A percentile compares a stretch with the other conserved stretches of the same genome.
Conservation (phyloP, 176 grass and related monocot genomes). For the sorghum (Sorghum bicolor) region Sorghum_bicolor_NCBIv3 NC_012870.2:80214501-80215000, state of each 20-base stretch:
- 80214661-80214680: not conserved
- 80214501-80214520: too few relatives aligned
- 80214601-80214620: not conserved
- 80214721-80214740: constrained; percentile 36
- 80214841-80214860: constrained; percentile 40
- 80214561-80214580: not conserved
- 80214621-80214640: not conserved
- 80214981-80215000: constrained; percentile 33
- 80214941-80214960: not conserved
- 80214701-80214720: not conserved
- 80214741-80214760: constrained; percentile 9
- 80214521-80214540: not conserved
- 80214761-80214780: constrained; percentile 21
- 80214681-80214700: not conserved
- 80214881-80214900: not conserved
- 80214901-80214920: not conserved
- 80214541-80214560: not conserved
- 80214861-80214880: constrained; percentile 17
- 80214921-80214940: not conserved
- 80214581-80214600: not conserved
- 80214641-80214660: constrained; percentile 5
- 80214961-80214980: not conserved
- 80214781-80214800: constrained; percentile 29
- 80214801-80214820: constrained; percentile 35
- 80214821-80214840: constrained; percentile 44